Conservation (phyloP, 805 yeast species). For the Candida argentea region DNA sequence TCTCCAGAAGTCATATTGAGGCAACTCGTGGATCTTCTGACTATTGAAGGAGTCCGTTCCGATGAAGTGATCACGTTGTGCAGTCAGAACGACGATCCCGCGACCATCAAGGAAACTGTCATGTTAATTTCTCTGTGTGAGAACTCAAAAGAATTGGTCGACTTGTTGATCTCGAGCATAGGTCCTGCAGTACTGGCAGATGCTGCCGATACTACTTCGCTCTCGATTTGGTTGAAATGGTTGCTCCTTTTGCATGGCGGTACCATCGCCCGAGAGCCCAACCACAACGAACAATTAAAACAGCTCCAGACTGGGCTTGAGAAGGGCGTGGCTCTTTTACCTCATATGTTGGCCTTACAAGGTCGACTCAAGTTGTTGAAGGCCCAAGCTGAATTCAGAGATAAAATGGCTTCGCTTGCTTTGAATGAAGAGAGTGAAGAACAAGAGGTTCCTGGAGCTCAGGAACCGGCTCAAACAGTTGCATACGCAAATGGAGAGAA, state of each 20-base stretch:
- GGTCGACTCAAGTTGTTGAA: conserved; percentile 75
- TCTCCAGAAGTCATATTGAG: conserved; percentile 12
- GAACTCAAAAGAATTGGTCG: conserved; percentile 19
- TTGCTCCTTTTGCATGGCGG: conserved; percentile 61
- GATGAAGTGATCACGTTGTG: conserved; percentile 16
- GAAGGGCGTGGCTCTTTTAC: conserved; percentile 47
- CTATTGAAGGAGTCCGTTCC: conserved; percentile 3
- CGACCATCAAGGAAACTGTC: conserved; percentile 19
- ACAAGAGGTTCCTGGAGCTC: conserved; percentile 5
- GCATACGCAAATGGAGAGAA: conserved; percentile 32
- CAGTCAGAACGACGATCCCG: conserved; percentile 18
- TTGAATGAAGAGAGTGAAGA: conserved; percentile 10
- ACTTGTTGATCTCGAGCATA: conserved; percentile 17
- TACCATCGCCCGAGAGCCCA: conserved; percentile 41
- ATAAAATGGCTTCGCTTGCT: conserved; percentile 5
- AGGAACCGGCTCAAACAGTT: conserved; percentile 18
- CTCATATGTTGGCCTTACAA: conserved; percentile 66
- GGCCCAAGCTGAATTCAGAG: conserved; percentile 65
- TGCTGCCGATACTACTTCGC: conserved; percentile 16
- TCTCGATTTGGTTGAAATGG: conserved; percentile 73
- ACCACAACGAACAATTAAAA: conserved; percentile 45
- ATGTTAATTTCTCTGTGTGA: conserved; percentile 23
- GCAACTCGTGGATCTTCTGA: conserved; percentile 9
- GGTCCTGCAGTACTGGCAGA: conserved; percentile 17
- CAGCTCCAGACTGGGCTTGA: conserved; percentile 47